Evolutionary conservation across 2,329 filamentous ascomycete genomes (phyloP), one percentile per base, ranked within the genome.

Genomic region (Xylariaceae sp.): DNA sequence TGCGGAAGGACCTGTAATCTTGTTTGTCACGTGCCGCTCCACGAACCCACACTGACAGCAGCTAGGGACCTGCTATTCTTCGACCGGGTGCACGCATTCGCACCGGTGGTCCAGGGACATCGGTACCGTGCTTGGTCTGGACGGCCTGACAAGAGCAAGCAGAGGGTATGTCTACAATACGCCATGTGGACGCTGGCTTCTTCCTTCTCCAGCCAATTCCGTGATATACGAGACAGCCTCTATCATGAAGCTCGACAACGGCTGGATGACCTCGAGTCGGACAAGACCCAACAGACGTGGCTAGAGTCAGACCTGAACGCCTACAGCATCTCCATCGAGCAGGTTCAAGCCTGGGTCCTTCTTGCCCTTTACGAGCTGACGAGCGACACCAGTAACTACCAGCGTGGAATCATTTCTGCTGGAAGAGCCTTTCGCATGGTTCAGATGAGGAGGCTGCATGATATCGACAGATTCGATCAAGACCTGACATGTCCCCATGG

Each of bases 131-230:
- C 62, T 9, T 61, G 60, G 56, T 58, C 62, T 2, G 54, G 50
- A 7, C 57, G 62, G 6, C 7, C 46, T 0, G 41, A 55, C 16
- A 63, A 53, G 9, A 53, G 55, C 24, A 60, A 55, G n/a, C 45
- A 57, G 27, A 39, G 53, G 21, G 39, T 51, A 3, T 67, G 65
- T 43, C 57, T 70, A 2, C 67, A 67, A 43, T 64, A 67, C 36
- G 65, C 68, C 40, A 70, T 70, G 67, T 67, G 68, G 64, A 66
- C 65, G 0, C 29, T 68, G 23, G 65, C 67, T 7, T 62, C 65
- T 37, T 63, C 66, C 2, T 42, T 65, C 10, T 70, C 68, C 6
- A 66, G 66, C 8, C 67, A 69, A 41, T 69, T 68, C 18, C 62
- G 66, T 15, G 52, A 49, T 27, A 49, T 60, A 4, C 52, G 64